These are phyloP conservation scores for Tetrapisispora fleetii DNA, from an alignment of 805 yeast species.

Conservation along the genomic window DNA sequence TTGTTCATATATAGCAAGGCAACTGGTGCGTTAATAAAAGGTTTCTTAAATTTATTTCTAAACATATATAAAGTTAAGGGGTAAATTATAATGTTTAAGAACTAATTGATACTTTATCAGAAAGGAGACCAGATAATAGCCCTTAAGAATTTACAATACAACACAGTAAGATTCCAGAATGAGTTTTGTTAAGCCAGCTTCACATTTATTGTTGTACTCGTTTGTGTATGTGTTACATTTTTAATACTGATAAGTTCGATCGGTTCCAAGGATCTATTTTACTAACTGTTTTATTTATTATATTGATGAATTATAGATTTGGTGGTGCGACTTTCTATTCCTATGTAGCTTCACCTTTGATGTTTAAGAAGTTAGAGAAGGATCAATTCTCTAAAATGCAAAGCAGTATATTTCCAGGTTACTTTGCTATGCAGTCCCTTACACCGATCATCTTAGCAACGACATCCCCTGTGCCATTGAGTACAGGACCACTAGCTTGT, in stretches of 20 bases:
- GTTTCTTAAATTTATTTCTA: too few species aligned
- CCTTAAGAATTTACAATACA: too few species aligned
- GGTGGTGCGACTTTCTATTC: slow-evolving; percentile 71
- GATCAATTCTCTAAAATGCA: slow-evolving; percentile 75
- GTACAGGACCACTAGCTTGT: slow-evolving; percentile 29
- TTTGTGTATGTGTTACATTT: slow-evolving; percentile 1
- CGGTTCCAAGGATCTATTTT: background rate
- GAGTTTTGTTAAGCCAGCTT: slow-evolving; percentile 1
- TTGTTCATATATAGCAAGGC: background rate
- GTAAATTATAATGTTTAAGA: too few species aligned
- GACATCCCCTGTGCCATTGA: slow-evolving; percentile 55
- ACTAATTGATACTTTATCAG: too few species aligned
- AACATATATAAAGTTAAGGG: too few species aligned
- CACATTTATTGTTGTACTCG: slow-evolving; percentile 2
- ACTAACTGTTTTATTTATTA: background rate
- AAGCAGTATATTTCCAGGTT: slow-evolving; percentile 68
- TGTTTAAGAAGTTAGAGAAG: slow-evolving; percentile 65
- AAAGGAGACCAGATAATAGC: too few species aligned
- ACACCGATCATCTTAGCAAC: slow-evolving; percentile 59
- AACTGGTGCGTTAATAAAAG: too few species aligned
- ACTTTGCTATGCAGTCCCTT: slow-evolving; percentile 65
- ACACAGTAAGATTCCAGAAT: background rate
- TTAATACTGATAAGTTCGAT: too few species aligned
- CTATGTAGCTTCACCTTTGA: slow-evolving; percentile 63
- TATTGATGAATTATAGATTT: slow-evolving; percentile 26